Percentiles rank a stretch among this genome's conserved stretches.
Evolutionary conservation across 2,329 filamentous ascomycete species (phyloP).

Genomic region (Sporothrix pseudoabietina): DNA sequence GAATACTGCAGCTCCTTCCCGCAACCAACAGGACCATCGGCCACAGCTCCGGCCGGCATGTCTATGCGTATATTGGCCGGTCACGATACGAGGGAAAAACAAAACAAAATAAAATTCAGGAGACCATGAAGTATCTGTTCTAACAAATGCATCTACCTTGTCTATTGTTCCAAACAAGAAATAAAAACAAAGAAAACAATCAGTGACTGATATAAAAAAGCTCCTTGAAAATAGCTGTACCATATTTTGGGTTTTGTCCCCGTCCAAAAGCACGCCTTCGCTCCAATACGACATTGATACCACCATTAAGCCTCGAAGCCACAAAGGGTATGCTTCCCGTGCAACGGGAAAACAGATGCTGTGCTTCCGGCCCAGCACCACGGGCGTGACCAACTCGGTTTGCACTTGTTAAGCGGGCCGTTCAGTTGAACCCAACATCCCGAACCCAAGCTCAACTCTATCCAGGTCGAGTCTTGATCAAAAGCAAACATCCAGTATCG

Average conservation of each 20-base stretch:
- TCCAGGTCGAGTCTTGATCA: background rate
- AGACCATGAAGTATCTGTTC: too few relatives aligned
- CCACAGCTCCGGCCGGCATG: background rate
- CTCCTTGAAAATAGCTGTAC: background rate
- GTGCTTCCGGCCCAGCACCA: conserved; percentile 15
- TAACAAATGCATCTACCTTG: too few relatives aligned
- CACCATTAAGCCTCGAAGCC: background rate
- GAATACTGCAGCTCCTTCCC: background rate
- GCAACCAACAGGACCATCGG: background rate
- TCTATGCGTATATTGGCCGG: background rate
- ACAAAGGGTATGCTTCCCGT: background rate
- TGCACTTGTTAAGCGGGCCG: background rate
- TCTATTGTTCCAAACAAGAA: background rate
- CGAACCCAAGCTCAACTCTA: background rate
- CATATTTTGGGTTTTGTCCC: background rate
- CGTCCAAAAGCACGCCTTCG: background rate
- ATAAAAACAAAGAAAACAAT: background rate
- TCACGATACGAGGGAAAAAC: background rate
- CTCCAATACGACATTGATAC: background rate
- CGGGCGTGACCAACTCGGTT: background rate
- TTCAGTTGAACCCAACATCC: background rate
- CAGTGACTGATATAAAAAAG: background rate
- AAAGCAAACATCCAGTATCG: background rate
- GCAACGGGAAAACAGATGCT: background rate
- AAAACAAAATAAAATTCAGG: too few relatives aligned